Evolutionary conservation across 1,284 basidiomycete genomes (phyloP).

Genomic region (Tilletia horrida): DNA sequence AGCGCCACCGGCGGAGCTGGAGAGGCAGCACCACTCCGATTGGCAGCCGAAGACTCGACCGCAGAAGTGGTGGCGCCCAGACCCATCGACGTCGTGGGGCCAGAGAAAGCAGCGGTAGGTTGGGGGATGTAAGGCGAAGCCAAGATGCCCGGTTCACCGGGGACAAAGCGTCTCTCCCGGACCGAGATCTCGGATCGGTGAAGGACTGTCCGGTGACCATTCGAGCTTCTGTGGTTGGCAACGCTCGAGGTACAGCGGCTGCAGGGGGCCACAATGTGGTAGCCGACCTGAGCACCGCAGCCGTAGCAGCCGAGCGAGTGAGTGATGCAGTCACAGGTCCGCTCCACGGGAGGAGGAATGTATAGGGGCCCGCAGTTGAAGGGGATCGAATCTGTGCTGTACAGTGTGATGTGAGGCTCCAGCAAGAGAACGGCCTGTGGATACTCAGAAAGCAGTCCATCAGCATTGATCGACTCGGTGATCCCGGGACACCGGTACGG

Average conservation of each 20-base stretch:
- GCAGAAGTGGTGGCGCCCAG: too few species aligned
- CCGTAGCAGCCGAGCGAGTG: conserved; percentile 76
- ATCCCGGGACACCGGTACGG: too few species aligned
- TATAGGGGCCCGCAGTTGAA: conserved; percentile 64
- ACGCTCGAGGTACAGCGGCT: conserved; percentile 54
- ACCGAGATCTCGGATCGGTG: conserved; percentile 73
- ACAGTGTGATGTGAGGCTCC: conserved; percentile 75
- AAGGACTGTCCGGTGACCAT: conserved; percentile 83
- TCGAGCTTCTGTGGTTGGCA: conserved; percentile 59
- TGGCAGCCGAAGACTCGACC: too few species aligned
- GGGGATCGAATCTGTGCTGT: conserved; percentile 76
- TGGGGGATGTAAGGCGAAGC: conserved; percentile 19
- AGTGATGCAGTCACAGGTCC: conserved; percentile 68
- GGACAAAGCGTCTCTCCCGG: conserved; percentile 68
- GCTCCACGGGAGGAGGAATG: conserved; percentile 56
- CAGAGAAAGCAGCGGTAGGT: conserved; percentile 4
- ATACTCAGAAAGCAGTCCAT: not conserved
- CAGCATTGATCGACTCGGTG: not conserved
- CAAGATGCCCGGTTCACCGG: conserved; percentile 67
- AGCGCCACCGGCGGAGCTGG: not conserved
- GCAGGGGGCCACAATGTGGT: conserved; percentile 47
- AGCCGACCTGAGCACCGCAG: conserved; percentile 66
- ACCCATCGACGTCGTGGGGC: not conserved
- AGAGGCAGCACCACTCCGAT: not conserved
- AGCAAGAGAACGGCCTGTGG: conserved; percentile 72